A percentile compares a stretch with the other conserved stretches of the same genome.
Evolutionary conservation across 805 yeast genomes (phyloP).

Genomic region (Ogataea ramenticola): DNA sequence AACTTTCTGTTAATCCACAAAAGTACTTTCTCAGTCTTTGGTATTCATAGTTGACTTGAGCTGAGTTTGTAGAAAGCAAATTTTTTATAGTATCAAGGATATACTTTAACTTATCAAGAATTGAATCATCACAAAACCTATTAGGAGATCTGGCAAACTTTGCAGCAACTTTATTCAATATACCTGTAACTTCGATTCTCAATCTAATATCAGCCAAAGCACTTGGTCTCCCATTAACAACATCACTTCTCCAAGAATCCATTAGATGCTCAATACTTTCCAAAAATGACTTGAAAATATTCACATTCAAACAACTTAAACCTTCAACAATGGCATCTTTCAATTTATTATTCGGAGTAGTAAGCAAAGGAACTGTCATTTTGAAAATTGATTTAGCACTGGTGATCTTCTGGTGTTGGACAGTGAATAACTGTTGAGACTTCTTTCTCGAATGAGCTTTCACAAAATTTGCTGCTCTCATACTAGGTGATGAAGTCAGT

Average conservation of each 20-base stretch:
- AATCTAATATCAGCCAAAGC: constrained; percentile 21
- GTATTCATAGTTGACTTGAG: constrained; percentile 61
- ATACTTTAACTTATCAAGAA: constrained; percentile 53
- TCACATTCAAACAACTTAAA: constrained; percentile 80
- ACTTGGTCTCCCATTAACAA: constrained; percentile 23
- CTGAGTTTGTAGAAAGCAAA: constrained; percentile 41
- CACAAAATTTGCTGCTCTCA: constrained; percentile 34
- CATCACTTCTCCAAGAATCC: constrained; percentile 46
- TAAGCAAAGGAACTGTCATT: constrained; percentile 77
- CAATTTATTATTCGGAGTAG: constrained; percentile 59
- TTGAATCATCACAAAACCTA: constrained; percentile 60
- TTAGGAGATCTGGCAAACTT: constrained; percentile 46
- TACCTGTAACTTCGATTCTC: constrained; percentile 72
- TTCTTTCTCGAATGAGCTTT: constrained; percentile 66
- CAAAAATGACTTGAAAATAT: constrained; percentile 74
- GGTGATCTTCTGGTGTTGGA: constrained; percentile 87
- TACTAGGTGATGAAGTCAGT: constrained; percentile 8
- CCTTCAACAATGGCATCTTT: constrained; percentile 88
- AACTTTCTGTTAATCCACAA: constrained; percentile 71
- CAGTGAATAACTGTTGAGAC: constrained; percentile 70
- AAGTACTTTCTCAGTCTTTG: constrained; percentile 79
- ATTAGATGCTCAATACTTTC: constrained; percentile 65
- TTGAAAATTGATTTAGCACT: constrained; percentile 86
- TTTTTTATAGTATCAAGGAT: constrained; percentile 56
- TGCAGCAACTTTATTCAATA: constrained; percentile 61